Evolutionary conservation across 2,329 filamentous ascomycete genomes (phyloP), one percentile per base, ranked within the genome.

Genomic region (Colletotrichum nymphaeae): DNA sequence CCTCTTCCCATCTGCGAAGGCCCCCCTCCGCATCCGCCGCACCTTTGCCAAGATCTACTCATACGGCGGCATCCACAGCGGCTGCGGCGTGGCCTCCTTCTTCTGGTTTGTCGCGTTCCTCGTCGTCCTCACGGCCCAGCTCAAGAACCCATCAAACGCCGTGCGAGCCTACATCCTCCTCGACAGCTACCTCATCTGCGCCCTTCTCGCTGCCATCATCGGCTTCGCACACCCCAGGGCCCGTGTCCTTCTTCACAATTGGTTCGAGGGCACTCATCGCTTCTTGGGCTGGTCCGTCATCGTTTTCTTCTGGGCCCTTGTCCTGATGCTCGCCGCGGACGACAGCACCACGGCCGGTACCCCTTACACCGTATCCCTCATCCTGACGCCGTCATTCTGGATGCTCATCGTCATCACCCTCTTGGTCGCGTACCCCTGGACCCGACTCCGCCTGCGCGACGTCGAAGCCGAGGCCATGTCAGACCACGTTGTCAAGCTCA

Each of bases 201-300:
- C 83, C 2, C 84, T 94, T 63, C 85, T 93, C 76, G 77, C 89
- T 68, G 78, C 84, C 52, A 92, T 95, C 78, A 85, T 93, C 63
- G 82, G 84, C 59, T 88, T 91, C 64, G 91, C 93, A 2, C 88
- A 92, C 79, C 93, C 93, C 3, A 79, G 81, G 11, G 86, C 95
- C 76, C 90, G 93, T 26, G 85, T 86, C 76, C 87, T 85, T 59
- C 85, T 87, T 74, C 93, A 95, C 83, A 89, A 95, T 81, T 81
- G 87, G 69, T 95, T 94, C 79, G 93, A 95, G 83, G 82, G 89
- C 60, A 88, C 88, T 59, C 93, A 95, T 81, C 91, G 93, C 60
- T 95, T 93, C 80, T 88, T 88, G 5, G 93, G 93, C n/a, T 95
- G 93, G 93, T 85, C 87, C 12, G 86, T 90, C 11, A 84, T 95